phyloP scores from a whole-genome alignment of 2,329 filamentous ascomycete species.

The Camptophora hylomeconis region DNA sequence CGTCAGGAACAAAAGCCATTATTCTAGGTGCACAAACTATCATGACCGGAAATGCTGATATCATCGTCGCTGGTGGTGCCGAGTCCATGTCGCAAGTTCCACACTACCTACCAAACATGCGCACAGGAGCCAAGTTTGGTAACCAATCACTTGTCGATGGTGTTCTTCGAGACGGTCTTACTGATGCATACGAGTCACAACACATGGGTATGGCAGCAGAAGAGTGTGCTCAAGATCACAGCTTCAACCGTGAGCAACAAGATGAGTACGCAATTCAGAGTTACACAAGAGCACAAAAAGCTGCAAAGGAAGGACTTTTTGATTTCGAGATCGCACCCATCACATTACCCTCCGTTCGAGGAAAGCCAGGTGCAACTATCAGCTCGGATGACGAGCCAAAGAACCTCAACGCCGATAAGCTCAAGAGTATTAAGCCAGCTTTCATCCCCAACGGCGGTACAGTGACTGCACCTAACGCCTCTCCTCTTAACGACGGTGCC shows the following conservation, averaged over 20 bases:
- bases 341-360: slow-evolving; percentile 74
- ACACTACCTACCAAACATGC: slow-evolving; percentile 82
- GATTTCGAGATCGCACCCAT: slow-evolving; percentile 76
- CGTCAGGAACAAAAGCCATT: slow-evolving; percentile 85
- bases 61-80: slow-evolving; percentile 85
- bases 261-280: slow-evolving; percentile 92
- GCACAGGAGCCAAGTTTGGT: slow-evolving; percentile 85
- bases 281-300: slow-evolving; percentile 85
- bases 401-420: slow-evolving; percentile 74
- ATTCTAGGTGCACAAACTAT: slow-evolving; percentile 94
- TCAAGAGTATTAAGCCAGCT: slow-evolving; percentile 70
- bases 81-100: slow-evolving; percentile 98
- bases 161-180: slow-evolving; percentile 86
- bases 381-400: slow-evolving; percentile 90
- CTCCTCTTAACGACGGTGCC: slow-evolving; percentile 88
- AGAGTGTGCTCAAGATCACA: slow-evolving; percentile 78
- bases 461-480: slow-evolving; percentile 91
- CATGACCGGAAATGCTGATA: slow-evolving; percentile 83
- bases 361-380: slow-evolving; percentile 72
- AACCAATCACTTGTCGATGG: slow-evolving; percentile 81
- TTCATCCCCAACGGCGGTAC: slow-evolving; percentile 68
- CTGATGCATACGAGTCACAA: slow-evolving; percentile 79
- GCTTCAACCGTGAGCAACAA: slow-evolving; percentile 69
- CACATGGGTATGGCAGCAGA: slow-evolving; percentile 93
- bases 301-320: slow-evolving; percentile 71